phyloP scores from a whole-genome alignment of 257 asterid genomes.

The Catharanthus roseus region DNA sequence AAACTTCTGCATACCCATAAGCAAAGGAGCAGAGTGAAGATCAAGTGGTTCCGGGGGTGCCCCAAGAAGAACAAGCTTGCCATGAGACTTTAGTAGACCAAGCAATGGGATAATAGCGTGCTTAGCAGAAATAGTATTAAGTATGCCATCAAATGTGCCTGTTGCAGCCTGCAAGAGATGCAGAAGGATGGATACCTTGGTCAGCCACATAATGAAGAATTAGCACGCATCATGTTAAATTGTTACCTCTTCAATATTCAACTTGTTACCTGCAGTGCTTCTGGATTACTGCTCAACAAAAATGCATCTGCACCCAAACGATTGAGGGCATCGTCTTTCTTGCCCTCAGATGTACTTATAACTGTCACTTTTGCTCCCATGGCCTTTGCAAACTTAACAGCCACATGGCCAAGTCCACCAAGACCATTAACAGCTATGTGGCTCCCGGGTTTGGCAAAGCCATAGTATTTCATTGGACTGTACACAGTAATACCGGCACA shows the following conservation, averaged over 20 bases:
- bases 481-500: constrained; percentile 21
- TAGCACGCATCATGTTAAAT: too few species aligned
- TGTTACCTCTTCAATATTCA: background rate
- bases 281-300: constrained; percentile 19
- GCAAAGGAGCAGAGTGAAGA: constrained; percentile 20
- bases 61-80: constrained; percentile 27
- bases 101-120: constrained; percentile 28
- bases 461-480: constrained; percentile 19
- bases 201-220: background rate
- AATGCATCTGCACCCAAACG: constrained; percentile 22
- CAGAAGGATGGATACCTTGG: background rate
- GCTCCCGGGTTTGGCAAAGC: constrained; percentile 16
- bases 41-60: constrained; percentile 29
- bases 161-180: constrained; percentile 34
- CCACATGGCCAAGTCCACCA: constrained; percentile 27
- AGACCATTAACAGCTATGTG: constrained; percentile 22
- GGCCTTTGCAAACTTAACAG: constrained; percentile 24
- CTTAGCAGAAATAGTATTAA: constrained; percentile 25
- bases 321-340: constrained; percentile 18
- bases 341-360: constrained; percentile 13
- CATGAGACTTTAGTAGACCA: constrained; percentile 18
- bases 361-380: constrained; percentile 16
- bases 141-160: constrained; percentile 26
- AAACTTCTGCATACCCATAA: constrained; percentile 14
- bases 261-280: constrained; percentile 19